Base-by-base conservation (phyloP, 257 asterid species). In the Solanum infundibuliforme region DNA sequence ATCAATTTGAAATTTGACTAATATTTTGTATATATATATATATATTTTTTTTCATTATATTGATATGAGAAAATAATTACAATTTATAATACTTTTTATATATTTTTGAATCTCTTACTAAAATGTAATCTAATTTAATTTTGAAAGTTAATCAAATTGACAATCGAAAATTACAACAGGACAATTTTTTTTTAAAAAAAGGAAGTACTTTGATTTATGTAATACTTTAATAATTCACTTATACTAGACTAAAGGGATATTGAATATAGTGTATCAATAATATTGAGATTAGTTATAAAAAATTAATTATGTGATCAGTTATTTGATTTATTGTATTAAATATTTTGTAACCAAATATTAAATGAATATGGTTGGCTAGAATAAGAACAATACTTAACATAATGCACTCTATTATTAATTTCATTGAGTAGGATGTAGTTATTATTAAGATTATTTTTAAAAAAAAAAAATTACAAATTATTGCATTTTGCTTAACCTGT, bases 131-230 rank as follows among this genome's bases (percentile, higher is more conserved):
- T 20, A 0, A 58, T 58, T 58, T 7, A 58, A 0, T 3, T 58
- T 58, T 58, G 0, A 58, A 58, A 0, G 2, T 58, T 20, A 3
- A 0, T 58, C 0, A 7, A 7, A 60, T 60, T 21, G 12, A 8
- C 1, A 1, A 1, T 58, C 25, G 1, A 58, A 7, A 58, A 58
- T 21, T 2, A 58, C 5, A 58, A 43, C 16, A 29, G 1, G 2
- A 29, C 31, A 29, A 29, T 29, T 29, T 29, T 29, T n/a, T n/a
- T n/a, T n/a, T n/a, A n/a, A n/a, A n/a, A n/a, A n/a, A n/a, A n/a
- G 27, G 6, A 8, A 60, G 12, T 21, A 60, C 27, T 60, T 21
- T 60, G 27, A 58, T 21, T 58, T 21, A 58, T 21, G 12, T 58
- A 20, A 52, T 52, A 52, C 23, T 16, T 52, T 5, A 55, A 18